These are phyloP conservation scores for Phytophthora cajani DNA, from an alignment of 352 stramenopile genomes.

Conservation along the genomic window DNA sequence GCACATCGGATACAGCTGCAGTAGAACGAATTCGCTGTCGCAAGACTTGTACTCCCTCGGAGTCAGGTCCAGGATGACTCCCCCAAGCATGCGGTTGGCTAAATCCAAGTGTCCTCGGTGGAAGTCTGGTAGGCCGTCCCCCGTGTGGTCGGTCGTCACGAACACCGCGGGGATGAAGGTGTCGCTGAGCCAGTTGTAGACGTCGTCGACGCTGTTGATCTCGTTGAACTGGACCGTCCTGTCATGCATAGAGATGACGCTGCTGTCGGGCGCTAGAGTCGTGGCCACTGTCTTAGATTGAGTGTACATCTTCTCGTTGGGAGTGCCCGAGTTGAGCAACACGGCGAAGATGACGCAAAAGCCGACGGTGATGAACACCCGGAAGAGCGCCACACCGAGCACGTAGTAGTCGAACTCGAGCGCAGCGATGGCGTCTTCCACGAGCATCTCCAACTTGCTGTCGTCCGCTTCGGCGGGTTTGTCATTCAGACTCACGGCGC, in stretches of 20 bases:
- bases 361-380: not conserved
- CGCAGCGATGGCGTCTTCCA: constrained; percentile 1
- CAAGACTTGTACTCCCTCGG: constrained; percentile 8
- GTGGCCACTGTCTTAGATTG: constrained; percentile 25
- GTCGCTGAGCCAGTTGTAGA: constrained; percentile 47
- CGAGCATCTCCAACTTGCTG: constrained; percentile 1
- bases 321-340: constrained; percentile 20
- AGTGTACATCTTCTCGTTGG: constrained; percentile 18
- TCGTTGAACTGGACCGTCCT: constrained; percentile 50
- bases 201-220: constrained; percentile 35
- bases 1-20: constrained; percentile 16
- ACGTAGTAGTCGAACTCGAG: constrained; percentile 9
- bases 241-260: constrained; percentile 40
- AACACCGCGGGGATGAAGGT: constrained; percentile 47
- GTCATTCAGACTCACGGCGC: not conserved
- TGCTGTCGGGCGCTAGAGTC: constrained; percentile 33
- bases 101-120: constrained; percentile 29
- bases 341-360: constrained; percentile 38
- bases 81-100: constrained; percentile 46
- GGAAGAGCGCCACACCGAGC: not conserved
- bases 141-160: constrained; percentile 49
- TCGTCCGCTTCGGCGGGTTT: not conserved
- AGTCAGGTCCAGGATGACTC: constrained; percentile 37
- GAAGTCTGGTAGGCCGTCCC: constrained; percentile 29
- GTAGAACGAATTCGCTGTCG: not conserved